Conservation (phyloP, 2,329 filamentous ascomycete species). For the Fulvia fulva region DNA sequence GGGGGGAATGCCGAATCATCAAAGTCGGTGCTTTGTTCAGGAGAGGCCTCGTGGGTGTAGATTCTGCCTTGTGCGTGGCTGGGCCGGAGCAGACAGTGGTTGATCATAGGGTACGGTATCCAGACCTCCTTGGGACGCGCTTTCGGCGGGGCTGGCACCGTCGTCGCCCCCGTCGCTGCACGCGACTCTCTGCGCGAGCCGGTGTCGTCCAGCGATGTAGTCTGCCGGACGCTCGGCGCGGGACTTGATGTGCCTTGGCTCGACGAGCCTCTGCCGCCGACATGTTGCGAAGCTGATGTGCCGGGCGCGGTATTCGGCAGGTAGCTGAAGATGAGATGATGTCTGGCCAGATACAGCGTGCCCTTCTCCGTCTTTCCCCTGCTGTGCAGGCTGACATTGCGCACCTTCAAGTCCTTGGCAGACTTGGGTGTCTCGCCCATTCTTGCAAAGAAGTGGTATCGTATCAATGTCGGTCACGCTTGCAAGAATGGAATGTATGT, state of each 20-base stretch:
- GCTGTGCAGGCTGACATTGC: slow-evolving; percentile 58
- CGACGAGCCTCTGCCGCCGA: not conserved
- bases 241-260: not conserved
- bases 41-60: slow-evolving; percentile 2
- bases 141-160: slow-evolving; percentile 18
- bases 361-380: slow-evolving; percentile 55
- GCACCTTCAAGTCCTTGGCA: slow-evolving; percentile 38
- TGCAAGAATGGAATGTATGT: too few relatives aligned
- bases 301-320: slow-evolving; percentile 36
- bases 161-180: not conserved
- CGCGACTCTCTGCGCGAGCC: not conserved
- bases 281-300: not conserved
- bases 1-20: slow-evolving; percentile 29
- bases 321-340: slow-evolving; percentile 63
- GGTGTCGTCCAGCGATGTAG: not conserved
- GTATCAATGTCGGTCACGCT: not conserved
- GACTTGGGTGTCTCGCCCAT: not conserved
- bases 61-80: slow-evolving; percentile 20
- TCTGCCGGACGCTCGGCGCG: not conserved
- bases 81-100: slow-evolving; percentile 72
- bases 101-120: slow-evolving; percentile 93
- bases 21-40: slow-evolving; percentile 13
- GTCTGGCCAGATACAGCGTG: slow-evolving; percentile 59
- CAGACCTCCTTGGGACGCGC: slow-evolving; percentile 67
- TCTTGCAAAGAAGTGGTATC: not conserved